Evolutionary conservation across 2,329 filamentous ascomycete genomes (phyloP).

Genomic region (Beauveria rudraprayagi): DNA sequence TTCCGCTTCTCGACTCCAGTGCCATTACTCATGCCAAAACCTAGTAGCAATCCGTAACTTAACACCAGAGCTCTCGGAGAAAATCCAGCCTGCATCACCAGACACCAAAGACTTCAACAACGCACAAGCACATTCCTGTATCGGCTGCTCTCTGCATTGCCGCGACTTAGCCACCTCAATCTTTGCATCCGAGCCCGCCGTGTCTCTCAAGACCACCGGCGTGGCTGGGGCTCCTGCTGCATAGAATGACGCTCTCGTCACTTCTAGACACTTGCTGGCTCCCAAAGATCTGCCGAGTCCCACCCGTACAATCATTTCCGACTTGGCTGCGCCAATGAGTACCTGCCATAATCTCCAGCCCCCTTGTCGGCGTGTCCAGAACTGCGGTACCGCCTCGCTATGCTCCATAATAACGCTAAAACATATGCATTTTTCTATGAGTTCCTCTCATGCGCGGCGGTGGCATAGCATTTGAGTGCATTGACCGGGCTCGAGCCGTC

Average conservation of each 20-base stretch:
- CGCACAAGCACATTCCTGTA: neutral
- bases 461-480: too few species aligned
- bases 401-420: neutral
- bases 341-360: neutral
- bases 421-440: neutral
- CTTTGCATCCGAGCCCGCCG: neutral
- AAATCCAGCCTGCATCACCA: too few species aligned
- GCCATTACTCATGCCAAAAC: too few species aligned
- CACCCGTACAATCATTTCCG: neutral
- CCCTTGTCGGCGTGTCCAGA: neutral
- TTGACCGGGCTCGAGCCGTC: too few species aligned
- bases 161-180: neutral
- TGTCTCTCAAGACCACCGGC: neutral
- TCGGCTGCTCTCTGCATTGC: neutral
- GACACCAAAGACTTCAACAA: neutral
- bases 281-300: slow-evolving; percentile 3
- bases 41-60: too few species aligned
- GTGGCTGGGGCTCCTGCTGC: neutral
- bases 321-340: neutral
- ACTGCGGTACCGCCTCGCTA: neutral
- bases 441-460: too few species aligned
- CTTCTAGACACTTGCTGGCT: neutral
- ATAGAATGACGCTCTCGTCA: neutral
- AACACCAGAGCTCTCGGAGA: too few species aligned
- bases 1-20: neutral